Evolutionary conservation across 179 eudicot species (phyloP), one percentile per base, ranked within the genome.

Genomic region (Gypsophila paniculata): DNA sequence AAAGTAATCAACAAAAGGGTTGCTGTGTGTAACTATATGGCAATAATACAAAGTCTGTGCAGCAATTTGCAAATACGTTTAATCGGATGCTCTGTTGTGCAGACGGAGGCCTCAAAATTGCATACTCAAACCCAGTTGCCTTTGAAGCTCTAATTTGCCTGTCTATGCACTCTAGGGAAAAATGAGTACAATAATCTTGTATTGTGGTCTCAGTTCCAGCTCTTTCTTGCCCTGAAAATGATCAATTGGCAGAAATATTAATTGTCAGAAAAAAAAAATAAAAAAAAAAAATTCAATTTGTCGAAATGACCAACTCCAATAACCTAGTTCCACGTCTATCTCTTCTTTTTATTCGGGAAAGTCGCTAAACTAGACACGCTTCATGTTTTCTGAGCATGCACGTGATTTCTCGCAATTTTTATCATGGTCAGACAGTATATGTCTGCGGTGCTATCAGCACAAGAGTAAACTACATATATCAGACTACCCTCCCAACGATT

Each of bases 211-310:
- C 79, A 84, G 69, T 69, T 89, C 95, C 89, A 84, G 86, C 86
- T 87, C 78, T 84, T 82, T 77, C 84, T 71, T 76, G 81, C 87
- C 86, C 91, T 86, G 87, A 77, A 10, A 19, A 36, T 8, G 14
- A 18, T 8, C 49, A 63, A 63, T 2, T 9, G 6, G 46, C 5
- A 42, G 34, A 63, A 18, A 18, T 12, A 38, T 36, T 63, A 60
- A 61, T 46, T 79, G 29, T 58, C 75, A 72, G 75, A 13, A 75
- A 79, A 66, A 76, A 51, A 39, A 65, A 77, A 77, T 51, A 66
- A 77, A 10, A 61, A 7, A 53, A n/a, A 44, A 18, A 38, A 10
- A 13, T 32, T 26, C 17, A 4, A 29, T 29, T 29, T 1, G 34
- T 29, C 4, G 34, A 62, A 25, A 15, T 53, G 59, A 4, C 36